Evolutionary conservation across 345 rosid species (phyloP).

Genomic region (Viola odorata): DNA sequence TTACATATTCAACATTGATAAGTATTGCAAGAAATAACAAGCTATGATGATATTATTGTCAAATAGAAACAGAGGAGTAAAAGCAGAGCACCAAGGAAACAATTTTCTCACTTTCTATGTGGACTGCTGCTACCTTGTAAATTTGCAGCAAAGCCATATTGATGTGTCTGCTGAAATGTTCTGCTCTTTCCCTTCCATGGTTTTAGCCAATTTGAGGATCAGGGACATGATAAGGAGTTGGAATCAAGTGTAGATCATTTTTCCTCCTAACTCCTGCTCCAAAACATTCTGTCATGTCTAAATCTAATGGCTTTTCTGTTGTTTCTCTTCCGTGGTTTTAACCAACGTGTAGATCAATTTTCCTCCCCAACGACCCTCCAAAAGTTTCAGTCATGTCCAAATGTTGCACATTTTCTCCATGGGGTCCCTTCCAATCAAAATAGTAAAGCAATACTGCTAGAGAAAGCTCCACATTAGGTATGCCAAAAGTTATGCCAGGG

Average conservation of each 20-base stretch:
- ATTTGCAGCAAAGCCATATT: too few relatives aligned
- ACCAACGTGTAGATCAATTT: background rate
- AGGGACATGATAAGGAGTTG: conserved; percentile 7
- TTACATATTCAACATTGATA: too few relatives aligned
- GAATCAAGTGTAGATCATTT: conserved; percentile 9
- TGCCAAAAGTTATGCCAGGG: conserved; percentile 16
- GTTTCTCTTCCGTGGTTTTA: too few relatives aligned
- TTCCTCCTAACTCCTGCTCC: conserved; percentile 5
- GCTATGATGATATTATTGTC: too few relatives aligned
- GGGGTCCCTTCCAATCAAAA: conserved; percentile 26
- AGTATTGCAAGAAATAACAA: too few relatives aligned
- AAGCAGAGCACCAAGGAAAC: too few relatives aligned
- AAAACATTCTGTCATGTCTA: conserved; percentile 10
- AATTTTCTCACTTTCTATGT: too few relatives aligned
- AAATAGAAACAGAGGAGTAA: too few relatives aligned
- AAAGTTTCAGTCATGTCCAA: conserved; percentile 11
- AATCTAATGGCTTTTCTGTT: conserved; percentile 4
- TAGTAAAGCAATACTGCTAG: conserved; percentile 15
- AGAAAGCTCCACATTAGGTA: conserved; percentile 10
- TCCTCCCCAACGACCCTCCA: conserved; percentile 2
- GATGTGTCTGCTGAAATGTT: too few relatives aligned
- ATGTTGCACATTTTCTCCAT: conserved; percentile 10
- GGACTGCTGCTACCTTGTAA: too few relatives aligned
- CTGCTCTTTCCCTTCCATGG: too few relatives aligned
- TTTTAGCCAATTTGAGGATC: too few relatives aligned